Percentiles rank a stretch among this genome's conserved stretches.
Evolutionary conservation across 805 yeast species (phyloP).

Genomic region (Schwanniomyces pseudopolymorphus): DNA sequence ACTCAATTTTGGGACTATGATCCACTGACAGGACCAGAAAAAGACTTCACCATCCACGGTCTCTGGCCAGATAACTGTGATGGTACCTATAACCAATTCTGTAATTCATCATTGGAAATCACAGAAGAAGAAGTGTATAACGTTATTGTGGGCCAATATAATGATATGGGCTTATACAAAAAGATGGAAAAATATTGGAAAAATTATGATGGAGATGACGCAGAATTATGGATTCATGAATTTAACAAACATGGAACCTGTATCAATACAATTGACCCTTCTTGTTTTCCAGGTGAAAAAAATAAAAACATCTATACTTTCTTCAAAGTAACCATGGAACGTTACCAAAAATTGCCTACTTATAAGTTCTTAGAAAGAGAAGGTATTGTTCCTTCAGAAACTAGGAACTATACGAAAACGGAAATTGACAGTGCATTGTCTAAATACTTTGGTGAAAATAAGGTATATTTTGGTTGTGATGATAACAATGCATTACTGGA

Average conservation of each 20-base stretch:
- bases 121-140: slow-evolving; percentile 41
- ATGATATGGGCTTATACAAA: slow-evolving; percentile 52
- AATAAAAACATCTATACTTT: slow-evolving; percentile 51
- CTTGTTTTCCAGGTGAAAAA: slow-evolving; percentile 52
- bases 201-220: slow-evolving; percentile 44
- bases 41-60: slow-evolving; percentile 3
- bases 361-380: slow-evolving; percentile 62
- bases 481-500: slow-evolving; percentile 46
- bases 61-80: slow-evolving; percentile 45
- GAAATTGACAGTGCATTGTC: slow-evolving; percentile 55
- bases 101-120: slow-evolving; percentile 62
- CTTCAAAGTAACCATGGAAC: slow-evolving; percentile 15
- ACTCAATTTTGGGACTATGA: slow-evolving; percentile 93
- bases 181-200: slow-evolving; percentile 71
- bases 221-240: slow-evolving; percentile 80
- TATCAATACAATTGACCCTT: slow-evolving; percentile 72
- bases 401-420: slow-evolving; percentile 53
- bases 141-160: slow-evolving; percentile 32
- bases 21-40: slow-evolving; percentile 34
- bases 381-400: slow-evolving; percentile 68
- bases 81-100: slow-evolving; percentile 78
- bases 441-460: slow-evolving; percentile 49
- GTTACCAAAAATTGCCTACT: slow-evolving; percentile 48
- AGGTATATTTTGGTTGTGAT: slow-evolving; percentile 64
- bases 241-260: slow-evolving; percentile 95